Conservation (phyloP, 106 monocot genomes). For the Vanilla planifolia region DNA sequence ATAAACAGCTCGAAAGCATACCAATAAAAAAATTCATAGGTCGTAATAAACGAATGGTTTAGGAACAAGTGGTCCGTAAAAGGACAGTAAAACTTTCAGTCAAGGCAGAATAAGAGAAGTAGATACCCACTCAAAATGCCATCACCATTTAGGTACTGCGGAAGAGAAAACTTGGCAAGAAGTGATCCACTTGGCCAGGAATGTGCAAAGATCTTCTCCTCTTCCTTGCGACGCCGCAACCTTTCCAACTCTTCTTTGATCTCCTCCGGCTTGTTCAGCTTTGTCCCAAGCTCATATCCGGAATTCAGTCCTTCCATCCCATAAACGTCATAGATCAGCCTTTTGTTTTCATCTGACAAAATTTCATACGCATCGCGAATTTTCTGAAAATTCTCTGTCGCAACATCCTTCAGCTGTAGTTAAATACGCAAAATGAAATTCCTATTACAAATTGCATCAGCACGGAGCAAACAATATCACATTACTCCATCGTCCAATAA, state of each 20-base stretch:
- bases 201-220: slow-evolving; percentile 55
- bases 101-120: neutral
- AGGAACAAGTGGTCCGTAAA: neutral
- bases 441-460: too few relatives aligned
- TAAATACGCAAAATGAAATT: neutral
- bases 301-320: slow-evolving; percentile 93
- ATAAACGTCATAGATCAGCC: slow-evolving; percentile 91
- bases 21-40: neutral
- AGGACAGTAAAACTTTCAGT: too few relatives aligned
- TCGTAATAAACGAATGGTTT: neutral
- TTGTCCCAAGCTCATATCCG: slow-evolving; percentile 74
- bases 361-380: slow-evolving; percentile 92
- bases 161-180: slow-evolving; percentile 68
- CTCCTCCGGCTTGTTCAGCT: slow-evolving; percentile 74
- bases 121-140: slow-evolving; percentile 63
- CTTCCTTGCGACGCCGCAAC: slow-evolving; percentile 51
- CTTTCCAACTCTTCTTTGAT: slow-evolving; percentile 87
- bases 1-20: neutral
- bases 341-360: slow-evolving; percentile 65
- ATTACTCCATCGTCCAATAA: neutral
- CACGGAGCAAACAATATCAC: too few relatives aligned
- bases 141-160: slow-evolving; percentile 67
- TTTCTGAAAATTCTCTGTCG: slow-evolving; percentile 87
- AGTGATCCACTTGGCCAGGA: slow-evolving; percentile 52
- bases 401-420: slow-evolving; percentile 88